Conservation (phyloP, 306 rosid genomes). For the Glycine tomentella region DNA sequence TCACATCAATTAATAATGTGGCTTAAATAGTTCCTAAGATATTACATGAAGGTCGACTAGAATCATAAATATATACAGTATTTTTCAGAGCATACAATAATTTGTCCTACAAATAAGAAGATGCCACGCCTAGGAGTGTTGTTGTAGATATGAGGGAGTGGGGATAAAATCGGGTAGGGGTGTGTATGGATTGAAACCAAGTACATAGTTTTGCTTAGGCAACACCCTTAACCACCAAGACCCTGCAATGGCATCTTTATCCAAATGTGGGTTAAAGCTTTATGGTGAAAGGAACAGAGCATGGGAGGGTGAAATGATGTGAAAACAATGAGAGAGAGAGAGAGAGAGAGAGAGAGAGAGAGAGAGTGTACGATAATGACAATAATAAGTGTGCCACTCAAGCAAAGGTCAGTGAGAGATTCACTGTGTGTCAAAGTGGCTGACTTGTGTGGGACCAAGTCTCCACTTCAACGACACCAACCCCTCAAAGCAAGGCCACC, state of each 20-base stretch:
- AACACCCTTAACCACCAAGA: slow-evolving; percentile 68
- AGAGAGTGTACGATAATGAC: slow-evolving; percentile 45
- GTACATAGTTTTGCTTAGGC: slow-evolving; percentile 62
- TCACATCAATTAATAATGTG: no score
- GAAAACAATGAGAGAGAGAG: background rate
- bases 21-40: no score
- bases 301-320: slow-evolving; percentile 65
- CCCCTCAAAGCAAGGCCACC: slow-evolving; percentile 70
- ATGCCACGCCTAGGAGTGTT: background rate
- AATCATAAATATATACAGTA: no score
- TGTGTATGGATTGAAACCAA: slow-evolving; percentile 10
- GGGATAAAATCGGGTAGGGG: background rate
- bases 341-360: no score
- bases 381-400: slow-evolving; percentile 70
- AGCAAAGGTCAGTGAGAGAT: slow-evolving; percentile 56
- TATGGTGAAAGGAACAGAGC: slow-evolving; percentile 76
- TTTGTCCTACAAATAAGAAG: background rate
- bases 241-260: slow-evolving; percentile 53
- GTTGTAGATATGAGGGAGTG: background rate
- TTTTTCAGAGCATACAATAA: no score
- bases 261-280: slow-evolving; percentile 64
- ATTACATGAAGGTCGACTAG: no score
- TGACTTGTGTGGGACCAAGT: slow-evolving; percentile 68
- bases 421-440: slow-evolving; percentile 61
- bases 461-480: slow-evolving; percentile 78